Evolutionary conservation across 225 moss, liverwort and hornwort genomes (phyloP), one percentile per base, ranked within the genome.

Genomic region (Pleurozium schreberi): DNA sequence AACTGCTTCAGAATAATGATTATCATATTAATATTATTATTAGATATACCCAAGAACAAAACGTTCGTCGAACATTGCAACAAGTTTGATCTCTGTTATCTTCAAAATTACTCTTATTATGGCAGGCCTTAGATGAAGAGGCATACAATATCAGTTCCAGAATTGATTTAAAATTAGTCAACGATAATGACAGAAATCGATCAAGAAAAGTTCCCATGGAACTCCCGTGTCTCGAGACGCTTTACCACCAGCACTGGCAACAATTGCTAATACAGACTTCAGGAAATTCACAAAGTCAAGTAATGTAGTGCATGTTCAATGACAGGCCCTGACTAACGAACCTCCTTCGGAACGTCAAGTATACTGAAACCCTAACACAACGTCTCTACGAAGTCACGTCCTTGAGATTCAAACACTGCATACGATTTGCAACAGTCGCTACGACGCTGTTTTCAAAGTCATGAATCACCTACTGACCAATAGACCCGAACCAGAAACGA

Each of bases 281-380:
- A 55, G 21, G 21, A 40, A 53, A 65, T 66, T 83, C 52, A 10
- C 25, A 77, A n/a, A 75, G 73, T 22, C 66, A n/a, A 78, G 43
- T 52, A 53, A 43, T 55, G 60, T 18, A 61, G 38, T 79, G 59
- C 86, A 73, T 23, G 62, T 40, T 33, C 57, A 26, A 50, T 59
- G 42, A 87, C 65, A 67, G 84, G 66, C 61, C 69, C 76, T 66
- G 30, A 87, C 77, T 49, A 50, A 70, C 50, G 82, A 89, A 25
- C 34, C 68, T 84, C 50, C 57, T 79, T 49, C 71, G 19, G n/a
- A 43, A 36, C 27, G 65, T 43, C 75, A 19, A 8, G 33, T 43
- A 62, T 14, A 69, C 61, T 43, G 87, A 87, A 90, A 89, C 73
- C 91, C 93, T 88, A 93, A 88, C 61, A 68, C 13, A 78, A 13